Evolutionary conservation across 805 yeast species (phyloP), one percentile per base, ranked within the genome.

Genomic region (Diddensiella caesifluorescens): DNA sequence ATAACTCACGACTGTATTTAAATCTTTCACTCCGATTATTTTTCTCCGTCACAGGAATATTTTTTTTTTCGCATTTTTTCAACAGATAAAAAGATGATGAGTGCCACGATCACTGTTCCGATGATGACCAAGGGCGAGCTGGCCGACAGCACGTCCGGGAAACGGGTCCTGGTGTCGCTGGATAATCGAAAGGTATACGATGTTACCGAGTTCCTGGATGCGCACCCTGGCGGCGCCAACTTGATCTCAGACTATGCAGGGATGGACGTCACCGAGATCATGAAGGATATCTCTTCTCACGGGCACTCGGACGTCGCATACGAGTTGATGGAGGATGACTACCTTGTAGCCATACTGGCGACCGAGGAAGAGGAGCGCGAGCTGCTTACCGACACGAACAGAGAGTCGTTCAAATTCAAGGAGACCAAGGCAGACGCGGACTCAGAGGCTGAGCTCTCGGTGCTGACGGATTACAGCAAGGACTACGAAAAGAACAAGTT

Each of bases 261-360:
- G 41, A 55, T 54, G 44, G 73, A 68, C 44, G 57, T 62, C 44
- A 85, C 96, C 6, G 76, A 75, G 40, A 79, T 87, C 36, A 74
- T 90, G 73, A 78, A 80, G 5, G 97, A 90, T 56, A 69, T 68
- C 16, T 66, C 67, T 2, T 70, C 80, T 27, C 96, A 89, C 60
- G 77, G 74, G 38, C 96, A 90, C 62, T 79, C 92, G 3, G 90
- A 84, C 48, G 68, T 81, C 35, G 95, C 97, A 1, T 83, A 84
- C 61, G 92, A 85, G 39, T 81, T 89, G 74, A 67, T 90, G 49
- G 84, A 82, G 48, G 95, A 89, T 34, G 80, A 73, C 44, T 82
- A 79, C 64, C 62, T 86, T 47, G 77, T 90, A 32, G 96, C 95
- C 0, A 82, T 80, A 57, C 63, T 90, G 51, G 96, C 97, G 16